These are phyloP conservation scores for Ophiostoma australiae DNA, from an alignment of 2,329 filamentous ascomycete genomes.

Conservation along the genomic window DNA sequence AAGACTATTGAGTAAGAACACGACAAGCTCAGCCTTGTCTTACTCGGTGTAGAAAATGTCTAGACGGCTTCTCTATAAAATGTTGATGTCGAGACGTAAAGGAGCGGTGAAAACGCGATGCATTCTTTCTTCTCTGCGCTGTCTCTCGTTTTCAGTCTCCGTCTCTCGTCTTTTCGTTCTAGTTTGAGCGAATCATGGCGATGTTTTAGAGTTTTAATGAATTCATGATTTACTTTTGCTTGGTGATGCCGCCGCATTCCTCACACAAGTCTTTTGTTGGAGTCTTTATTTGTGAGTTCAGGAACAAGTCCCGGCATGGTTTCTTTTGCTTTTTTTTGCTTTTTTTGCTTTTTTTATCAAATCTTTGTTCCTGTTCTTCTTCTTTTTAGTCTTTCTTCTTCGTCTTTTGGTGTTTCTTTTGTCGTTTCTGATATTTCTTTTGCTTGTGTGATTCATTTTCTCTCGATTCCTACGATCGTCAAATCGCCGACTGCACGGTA, in stretches of 20 bases:
- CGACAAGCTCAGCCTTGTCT: not conserved
- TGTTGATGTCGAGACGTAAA: not conserved
- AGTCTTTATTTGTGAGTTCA: not conserved
- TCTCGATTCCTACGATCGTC: not conserved
- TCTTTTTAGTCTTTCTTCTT: not conserved
- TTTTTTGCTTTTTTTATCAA: not conserved
- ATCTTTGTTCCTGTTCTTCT: not conserved
- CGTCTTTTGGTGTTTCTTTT: not conserved
- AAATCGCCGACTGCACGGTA: conserved; percentile 5
- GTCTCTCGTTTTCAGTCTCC: not conserved
- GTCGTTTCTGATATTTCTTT: not conserved
- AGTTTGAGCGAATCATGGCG: not conserved
- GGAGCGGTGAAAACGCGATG: not conserved
- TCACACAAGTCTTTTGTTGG: not conserved
- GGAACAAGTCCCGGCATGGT: not conserved
- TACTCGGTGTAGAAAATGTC: not conserved
- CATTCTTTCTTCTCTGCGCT: not conserved
- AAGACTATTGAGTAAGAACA: not conserved
- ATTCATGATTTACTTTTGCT: not conserved
- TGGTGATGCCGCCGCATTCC: conserved; percentile 6
- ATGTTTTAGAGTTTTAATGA: not conserved
- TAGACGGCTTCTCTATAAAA: not conserved
- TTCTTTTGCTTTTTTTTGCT: not conserved
- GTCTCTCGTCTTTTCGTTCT: not conserved
- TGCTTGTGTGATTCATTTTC: not conserved